A percentile compares a stretch with the other conserved stretches of the same genome.
Conservation (phyloP, 192 early-diverging fungal species). For the Coemansia sp. region DNA sequence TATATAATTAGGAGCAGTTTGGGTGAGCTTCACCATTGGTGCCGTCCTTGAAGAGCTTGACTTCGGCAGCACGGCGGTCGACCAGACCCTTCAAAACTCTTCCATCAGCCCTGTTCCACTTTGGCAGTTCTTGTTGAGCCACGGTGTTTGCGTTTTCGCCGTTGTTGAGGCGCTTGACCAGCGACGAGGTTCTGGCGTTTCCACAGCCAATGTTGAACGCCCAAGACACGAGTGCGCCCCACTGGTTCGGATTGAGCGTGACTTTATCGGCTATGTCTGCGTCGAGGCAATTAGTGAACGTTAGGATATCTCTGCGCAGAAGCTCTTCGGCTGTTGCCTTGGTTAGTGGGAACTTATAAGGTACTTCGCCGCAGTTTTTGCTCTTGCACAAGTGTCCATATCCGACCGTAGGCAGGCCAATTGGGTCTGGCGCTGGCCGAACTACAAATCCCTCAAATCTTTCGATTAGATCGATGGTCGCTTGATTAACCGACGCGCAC, state of each 20-base stretch:
- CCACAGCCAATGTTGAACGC: slow-evolving; percentile 49
- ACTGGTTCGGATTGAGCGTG: slow-evolving; percentile 46
- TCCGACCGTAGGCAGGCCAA: slow-evolving; percentile 54
- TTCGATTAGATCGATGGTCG: slow-evolving; percentile 38
- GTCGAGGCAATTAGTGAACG: slow-evolving; percentile 40
- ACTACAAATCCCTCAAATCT: slow-evolving; percentile 50
- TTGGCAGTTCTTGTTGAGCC: slow-evolving; percentile 46
- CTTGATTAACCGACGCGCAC: slow-evolving; percentile 21
- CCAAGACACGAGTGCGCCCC: slow-evolving; percentile 49
- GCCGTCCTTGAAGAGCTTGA: slow-evolving; percentile 35
- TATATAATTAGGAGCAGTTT: slow-evolving; percentile 15
- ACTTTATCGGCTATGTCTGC: slow-evolving; percentile 15
- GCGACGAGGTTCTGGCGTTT: slow-evolving; percentile 26
- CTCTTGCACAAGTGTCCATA: slow-evolving; percentile 41
- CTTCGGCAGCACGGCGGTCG: slow-evolving; percentile 33
- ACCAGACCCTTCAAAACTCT: slow-evolving; percentile 27
- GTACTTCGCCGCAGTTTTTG: slow-evolving; percentile 33
- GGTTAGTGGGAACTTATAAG: slow-evolving; percentile 36
- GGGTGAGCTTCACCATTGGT: slow-evolving; percentile 28
- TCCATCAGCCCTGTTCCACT: slow-evolving; percentile 45
- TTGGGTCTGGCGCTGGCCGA: slow-evolving; percentile 43
- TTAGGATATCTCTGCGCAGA: slow-evolving; percentile 26
- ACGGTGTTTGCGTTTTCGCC: slow-evolving; percentile 38
- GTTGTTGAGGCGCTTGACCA: slow-evolving; percentile 38
- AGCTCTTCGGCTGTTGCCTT: slow-evolving; percentile 36